These are phyloP conservation scores for Coemansia sp. DNA, from an alignment of 192 early-diverging fungal genomes.

Conservation along the genomic window DNA sequence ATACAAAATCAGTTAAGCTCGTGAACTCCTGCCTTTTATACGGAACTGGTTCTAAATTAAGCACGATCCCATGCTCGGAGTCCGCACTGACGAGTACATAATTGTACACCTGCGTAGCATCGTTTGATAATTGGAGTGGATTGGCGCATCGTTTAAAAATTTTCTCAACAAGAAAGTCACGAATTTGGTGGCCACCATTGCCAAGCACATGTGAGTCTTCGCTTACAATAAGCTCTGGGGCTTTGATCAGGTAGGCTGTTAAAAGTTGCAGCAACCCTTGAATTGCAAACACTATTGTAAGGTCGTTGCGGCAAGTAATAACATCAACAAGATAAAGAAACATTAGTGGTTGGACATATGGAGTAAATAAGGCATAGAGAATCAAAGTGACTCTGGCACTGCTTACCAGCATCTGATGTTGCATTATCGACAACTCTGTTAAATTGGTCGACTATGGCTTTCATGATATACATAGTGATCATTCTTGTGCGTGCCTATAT, in stretches of 20 bases:
- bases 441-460: constrained; percentile 39
- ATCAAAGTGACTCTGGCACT: not conserved
- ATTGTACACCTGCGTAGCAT: constrained; percentile 22
- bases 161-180: constrained; percentile 45
- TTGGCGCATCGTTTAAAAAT: constrained; percentile 24
- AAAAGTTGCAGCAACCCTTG: constrained; percentile 21
- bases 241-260: constrained; percentile 14
- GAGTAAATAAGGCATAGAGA: not conserved
- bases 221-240: constrained; percentile 30
- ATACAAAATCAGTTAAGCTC: constrained; percentile 22
- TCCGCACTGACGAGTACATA: constrained; percentile 5
- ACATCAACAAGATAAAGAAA: not conserved
- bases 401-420: constrained; percentile 5
- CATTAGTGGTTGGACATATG: not conserved
- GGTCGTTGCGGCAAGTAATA: not conserved
- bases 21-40: constrained; percentile 3
- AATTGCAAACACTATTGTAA: constrained; percentile 20
- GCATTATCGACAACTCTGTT: constrained; percentile 11
- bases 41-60: constrained; percentile 6
- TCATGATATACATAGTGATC: constrained; percentile 32
- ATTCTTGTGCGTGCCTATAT: constrained; percentile 17
- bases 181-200: constrained; percentile 8
- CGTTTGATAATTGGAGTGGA: not conserved
- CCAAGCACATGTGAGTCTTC: constrained; percentile 4
- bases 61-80: constrained; percentile 7